Evolutionary conservation across 306 rosid species (phyloP).

Genomic region (Datisca glomerata): DNA sequence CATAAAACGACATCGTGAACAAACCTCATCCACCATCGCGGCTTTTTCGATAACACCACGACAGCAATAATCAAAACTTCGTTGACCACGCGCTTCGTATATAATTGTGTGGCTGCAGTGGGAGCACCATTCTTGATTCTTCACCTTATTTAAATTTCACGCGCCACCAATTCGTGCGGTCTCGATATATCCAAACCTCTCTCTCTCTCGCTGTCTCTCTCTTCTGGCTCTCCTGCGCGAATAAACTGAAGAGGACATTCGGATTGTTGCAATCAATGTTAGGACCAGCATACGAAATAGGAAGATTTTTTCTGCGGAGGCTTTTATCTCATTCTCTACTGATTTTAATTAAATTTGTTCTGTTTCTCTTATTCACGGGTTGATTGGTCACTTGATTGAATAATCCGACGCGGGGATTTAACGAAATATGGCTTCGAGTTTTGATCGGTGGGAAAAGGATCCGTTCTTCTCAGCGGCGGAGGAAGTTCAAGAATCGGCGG

Average conservation of each 20-base stretch:
- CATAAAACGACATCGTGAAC: neutral
- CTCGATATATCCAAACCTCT: neutral
- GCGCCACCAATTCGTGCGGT: conserved; percentile 6
- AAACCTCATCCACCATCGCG: neutral
- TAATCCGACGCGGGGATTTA: too few species aligned
- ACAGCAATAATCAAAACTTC: neutral
- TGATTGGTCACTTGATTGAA: neutral
- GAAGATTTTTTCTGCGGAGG: too few species aligned
- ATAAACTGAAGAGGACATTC: neutral
- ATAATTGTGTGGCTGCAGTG: conserved; percentile 1
- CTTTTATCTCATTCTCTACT: neutral
- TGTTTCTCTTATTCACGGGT: conserved; percentile 2
- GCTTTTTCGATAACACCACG: neutral
- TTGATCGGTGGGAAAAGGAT: conserved; percentile 96
- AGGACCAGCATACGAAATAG: too few species aligned
- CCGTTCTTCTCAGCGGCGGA: conserved; percentile 89
- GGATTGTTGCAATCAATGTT: too few species aligned
- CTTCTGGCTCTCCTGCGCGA: neutral
- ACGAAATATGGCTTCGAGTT: conserved; percentile 60
- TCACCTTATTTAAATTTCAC: conserved; percentile 5
- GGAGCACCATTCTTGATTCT: neutral
- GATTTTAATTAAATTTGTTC: neutral
- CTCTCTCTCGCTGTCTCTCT: neutral
- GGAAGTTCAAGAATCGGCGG: conserved; percentile 95
- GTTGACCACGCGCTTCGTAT: conserved; percentile 5